Conservation (phyloP, 192 early-diverging fungal genomes). For the Spinellus fusiger region DNA sequence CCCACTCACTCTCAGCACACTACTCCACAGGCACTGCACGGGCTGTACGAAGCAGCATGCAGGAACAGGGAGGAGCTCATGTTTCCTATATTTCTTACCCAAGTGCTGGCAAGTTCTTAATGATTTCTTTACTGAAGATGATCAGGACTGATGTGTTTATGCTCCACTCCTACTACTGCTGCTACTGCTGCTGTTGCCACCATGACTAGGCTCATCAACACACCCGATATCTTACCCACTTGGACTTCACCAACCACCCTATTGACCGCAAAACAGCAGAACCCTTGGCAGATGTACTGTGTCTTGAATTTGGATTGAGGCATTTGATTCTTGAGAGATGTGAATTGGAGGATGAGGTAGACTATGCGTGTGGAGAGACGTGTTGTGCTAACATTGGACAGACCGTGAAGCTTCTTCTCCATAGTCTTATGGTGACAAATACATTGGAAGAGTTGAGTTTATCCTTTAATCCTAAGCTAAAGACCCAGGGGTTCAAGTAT, state of each 20-base stretch:
- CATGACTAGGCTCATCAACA: conserved; percentile 16
- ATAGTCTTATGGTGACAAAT: conserved; percentile 67
- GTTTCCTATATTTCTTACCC: conserved; percentile 9
- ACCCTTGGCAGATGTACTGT: conserved; percentile 71
- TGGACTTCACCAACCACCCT: conserved; percentile 30
- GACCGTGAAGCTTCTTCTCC: conserved; percentile 58
- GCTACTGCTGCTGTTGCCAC: background rate
- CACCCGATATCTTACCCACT: background rate
- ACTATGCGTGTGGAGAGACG: background rate
- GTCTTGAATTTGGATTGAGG: conserved; percentile 66
- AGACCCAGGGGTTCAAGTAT: conserved; percentile 70
- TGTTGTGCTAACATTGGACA: conserved; percentile 6
- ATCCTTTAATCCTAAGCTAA: conserved; percentile 61
- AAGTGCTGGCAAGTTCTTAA: conserved; percentile 8
- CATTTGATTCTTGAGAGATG: conserved; percentile 66
- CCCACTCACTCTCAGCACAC: background rate
- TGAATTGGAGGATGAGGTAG: conserved; percentile 66
- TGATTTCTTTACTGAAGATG: background rate
- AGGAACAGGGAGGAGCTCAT: conserved; percentile 21
- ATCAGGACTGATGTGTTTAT: background rate
- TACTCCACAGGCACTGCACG: conserved; percentile 5
- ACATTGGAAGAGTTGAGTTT: conserved; percentile 59
- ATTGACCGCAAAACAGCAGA: conserved; percentile 52
- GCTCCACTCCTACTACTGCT: background rate
- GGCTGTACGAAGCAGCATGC: conserved; percentile 25